Evolutionary conservation across 2,329 filamentous ascomycete genomes (phyloP), one percentile per base, ranked within the genome.

Genomic region (Pseudogymnoascus sp.): DNA sequence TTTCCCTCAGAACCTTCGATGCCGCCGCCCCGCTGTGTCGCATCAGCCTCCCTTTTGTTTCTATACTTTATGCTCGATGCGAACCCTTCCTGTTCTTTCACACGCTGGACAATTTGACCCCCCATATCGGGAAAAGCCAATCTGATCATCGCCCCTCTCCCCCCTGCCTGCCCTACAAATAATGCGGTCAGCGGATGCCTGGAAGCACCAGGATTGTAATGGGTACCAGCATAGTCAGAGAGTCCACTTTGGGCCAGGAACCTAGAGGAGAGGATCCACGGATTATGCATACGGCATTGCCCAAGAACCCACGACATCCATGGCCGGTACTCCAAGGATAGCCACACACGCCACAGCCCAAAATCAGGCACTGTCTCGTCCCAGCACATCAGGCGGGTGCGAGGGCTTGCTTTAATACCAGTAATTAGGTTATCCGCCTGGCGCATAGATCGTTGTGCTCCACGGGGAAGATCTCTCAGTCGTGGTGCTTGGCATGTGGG

Each of bases 91-190:
- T 35, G 14, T 50, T 54, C 47, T 54, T 54, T 33, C 47, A 54
- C 25, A 54, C 11, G 14, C 28, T 18, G 18, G n/a, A 9, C 47
- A 54, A 54, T 54, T 50, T 54, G 47, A 54, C 28, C 47, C 47
- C 28, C 47, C 47, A 54, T 54, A 54, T 54, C 47, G 47, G 43
- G 47, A 54, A 54, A 54, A 54, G 47, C 47, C 47, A 54, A 54
- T 35, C 47, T 54, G 47, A 54, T 54, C 47, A 35, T 54, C 47
- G 47, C 47, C 47, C 43, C 43, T 50, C 43, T 30, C 43, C 43
- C 43, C 43, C 43, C 43, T 50, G 43, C 43, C 25, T 30, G 43
- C 43, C 43, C 43, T 50, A 50, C 43, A 50, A 50, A 25, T 50
- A 50, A 50, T 50, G 43, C 43, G 43, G 43, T 30, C 28, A 54